These are phyloP conservation scores for Colletotrichum zoysiae DNA, from an alignment of 2,329 filamentous ascomycete species.

Conservation along the genomic window DNA sequence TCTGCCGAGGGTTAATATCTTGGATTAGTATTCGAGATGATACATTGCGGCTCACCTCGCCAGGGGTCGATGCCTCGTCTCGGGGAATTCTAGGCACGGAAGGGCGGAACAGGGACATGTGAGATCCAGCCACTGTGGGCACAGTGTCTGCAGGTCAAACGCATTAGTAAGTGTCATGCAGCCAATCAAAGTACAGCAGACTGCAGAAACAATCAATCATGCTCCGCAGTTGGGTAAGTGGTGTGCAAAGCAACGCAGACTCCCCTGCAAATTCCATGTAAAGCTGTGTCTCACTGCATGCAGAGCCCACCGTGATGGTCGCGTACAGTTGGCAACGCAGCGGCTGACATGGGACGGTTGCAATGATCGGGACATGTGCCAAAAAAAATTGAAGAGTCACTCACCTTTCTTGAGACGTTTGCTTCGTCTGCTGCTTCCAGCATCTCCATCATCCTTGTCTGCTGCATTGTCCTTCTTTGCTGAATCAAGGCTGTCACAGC, in stretches of 20 bases:
- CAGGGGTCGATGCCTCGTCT: constrained; percentile 61
- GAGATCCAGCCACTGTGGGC: constrained; percentile 92
- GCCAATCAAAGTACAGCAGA: constrained; percentile 42
- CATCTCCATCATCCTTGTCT: constrained; percentile 71
- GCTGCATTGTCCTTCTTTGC: constrained; percentile 61
- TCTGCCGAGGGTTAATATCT: constrained; percentile 58
- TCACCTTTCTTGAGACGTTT: constrained; percentile 87
- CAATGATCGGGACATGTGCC: constrained; percentile 6
- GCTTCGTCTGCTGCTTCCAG: constrained; percentile 79
- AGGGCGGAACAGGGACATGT: constrained; percentile 94
- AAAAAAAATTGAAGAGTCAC: constrained; percentile 17
- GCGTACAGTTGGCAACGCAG: constrained; percentile 20
- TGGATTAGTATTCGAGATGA: constrained; percentile 13
- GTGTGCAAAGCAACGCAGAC: constrained; percentile 42
- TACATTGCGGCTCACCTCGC: constrained; percentile 54
- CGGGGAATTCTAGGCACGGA: constrained; percentile 76
- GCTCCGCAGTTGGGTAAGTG: constrained; percentile 10
- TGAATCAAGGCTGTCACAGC: constrained; percentile 66
- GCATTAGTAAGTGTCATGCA: constrained; percentile 49
- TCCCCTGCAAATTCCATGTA: constrained; percentile 39
- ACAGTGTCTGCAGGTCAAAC: constrained; percentile 64
- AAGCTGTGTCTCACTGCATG: constrained; percentile 12
- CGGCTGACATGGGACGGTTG: constrained; percentile 28
- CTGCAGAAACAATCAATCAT: background rate
- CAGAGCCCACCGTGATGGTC: constrained; percentile 21